These are phyloP conservation scores for Phytophthora tentaculata DNA, from an alignment of 352 stramenopile genomes.

Conservation along the genomic window DNA sequence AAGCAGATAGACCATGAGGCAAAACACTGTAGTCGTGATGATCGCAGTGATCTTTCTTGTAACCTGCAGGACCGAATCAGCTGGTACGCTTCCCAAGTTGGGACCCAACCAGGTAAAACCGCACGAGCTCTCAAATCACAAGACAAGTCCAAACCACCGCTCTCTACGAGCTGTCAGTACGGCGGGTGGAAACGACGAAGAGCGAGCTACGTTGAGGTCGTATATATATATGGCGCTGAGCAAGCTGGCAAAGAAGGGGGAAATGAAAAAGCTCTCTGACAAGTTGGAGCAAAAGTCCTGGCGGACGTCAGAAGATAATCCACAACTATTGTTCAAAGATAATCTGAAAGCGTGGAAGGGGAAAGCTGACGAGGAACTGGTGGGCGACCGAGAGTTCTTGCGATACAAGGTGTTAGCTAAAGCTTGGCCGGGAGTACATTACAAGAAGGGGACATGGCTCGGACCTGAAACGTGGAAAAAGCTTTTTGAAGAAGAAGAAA, in stretches of 20 bases:
- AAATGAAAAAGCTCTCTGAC: not conserved
- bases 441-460: not conserved
- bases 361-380: not conserved
- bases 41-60: not conserved
- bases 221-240: slow-evolving; percentile 4
- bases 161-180: not conserved
- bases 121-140: not conserved
- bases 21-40: not conserved
- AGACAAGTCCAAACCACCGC: not conserved
- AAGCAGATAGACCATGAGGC: not conserved
- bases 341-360: slow-evolving; percentile 1
- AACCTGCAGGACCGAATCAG: not conserved
- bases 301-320: not conserved
- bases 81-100: not conserved
- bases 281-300: slow-evolving; percentile 18
- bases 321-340: not conserved
- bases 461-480: not conserved
- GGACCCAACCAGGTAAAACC: not conserved
- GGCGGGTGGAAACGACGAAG: slow-evolving; percentile 5
- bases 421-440: not conserved
- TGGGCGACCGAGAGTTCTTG: not conserved
- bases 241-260: slow-evolving; percentile 8
- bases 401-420: slow-evolving; percentile 1
- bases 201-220: not conserved
- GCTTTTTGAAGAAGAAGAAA: not conserved